phyloP scores from a whole-genome alignment of 805 yeast species.

The Myxozyma neglecta region DNA sequence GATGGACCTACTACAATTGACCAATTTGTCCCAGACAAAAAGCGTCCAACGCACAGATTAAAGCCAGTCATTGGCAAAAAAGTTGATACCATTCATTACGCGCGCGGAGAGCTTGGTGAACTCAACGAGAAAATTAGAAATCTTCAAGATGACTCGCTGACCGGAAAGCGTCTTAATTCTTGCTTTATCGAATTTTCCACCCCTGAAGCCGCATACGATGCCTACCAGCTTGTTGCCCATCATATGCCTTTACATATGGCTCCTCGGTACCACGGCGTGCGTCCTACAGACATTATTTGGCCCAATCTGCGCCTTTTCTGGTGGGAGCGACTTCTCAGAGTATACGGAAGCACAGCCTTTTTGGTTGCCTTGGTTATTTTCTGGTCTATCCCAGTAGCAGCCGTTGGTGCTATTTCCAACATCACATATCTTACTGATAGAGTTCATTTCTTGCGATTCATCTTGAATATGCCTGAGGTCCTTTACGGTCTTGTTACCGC shows the following conservation, averaged over 20 bases:
- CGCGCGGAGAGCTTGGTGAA: conserved; percentile 64
- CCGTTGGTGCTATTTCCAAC: conserved; percentile 91
- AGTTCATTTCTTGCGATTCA: conserved; percentile 72
- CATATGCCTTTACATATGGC: conserved; percentile 46
- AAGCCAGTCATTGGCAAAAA: conserved; percentile 74
- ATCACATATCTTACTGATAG: conserved; percentile 68
- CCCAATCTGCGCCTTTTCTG: conserved; percentile 62
- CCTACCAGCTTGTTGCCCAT: conserved; percentile 71
- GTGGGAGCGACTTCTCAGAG: conserved; percentile 57
- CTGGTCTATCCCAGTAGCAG: conserved; percentile 98
- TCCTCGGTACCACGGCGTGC: conserved; percentile 57
- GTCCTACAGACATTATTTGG: conserved; percentile 88
- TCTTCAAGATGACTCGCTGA: conserved; percentile 56
- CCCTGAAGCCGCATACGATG: conserved; percentile 85
- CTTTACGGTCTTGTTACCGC: conserved; percentile 85
- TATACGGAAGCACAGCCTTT: conserved; percentile 54
- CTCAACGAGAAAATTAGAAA: conserved; percentile 64
- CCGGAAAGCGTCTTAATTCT: conserved; percentile 67
- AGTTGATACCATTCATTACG: conserved; percentile 79
- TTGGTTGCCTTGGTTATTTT: conserved; percentile 73
- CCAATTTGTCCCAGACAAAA: conserved; percentile 62
- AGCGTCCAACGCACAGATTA: conserved; percentile 80
- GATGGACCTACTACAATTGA: conserved; percentile 31
- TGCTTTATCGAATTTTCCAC: conserved; percentile 79
- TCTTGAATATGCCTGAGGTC: conserved; percentile 67